Evolutionary conservation across 2,329 filamentous ascomycete species (phyloP), one percentile per base, ranked within the genome.

Genomic region (Microdochium paspali): DNA sequence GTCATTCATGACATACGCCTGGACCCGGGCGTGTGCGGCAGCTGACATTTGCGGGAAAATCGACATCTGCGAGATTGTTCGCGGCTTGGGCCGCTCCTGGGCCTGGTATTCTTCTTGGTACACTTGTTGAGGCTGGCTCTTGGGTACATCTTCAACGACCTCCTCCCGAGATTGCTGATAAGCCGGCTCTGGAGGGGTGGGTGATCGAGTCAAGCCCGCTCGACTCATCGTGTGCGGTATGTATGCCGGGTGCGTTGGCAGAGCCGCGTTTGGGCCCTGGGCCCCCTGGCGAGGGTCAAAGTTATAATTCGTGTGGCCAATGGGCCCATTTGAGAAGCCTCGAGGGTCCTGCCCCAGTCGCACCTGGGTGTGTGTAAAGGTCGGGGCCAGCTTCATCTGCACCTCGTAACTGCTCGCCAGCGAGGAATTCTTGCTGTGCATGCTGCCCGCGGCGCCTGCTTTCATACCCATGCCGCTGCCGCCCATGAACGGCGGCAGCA

Each of bases 351-450:
- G 58, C 35, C 68, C 68, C 3, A 68, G 47, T 44, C 54, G 52
- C 49, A 69, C 65, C 5, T 71, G 65, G 7, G 61, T 64, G 25
- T 65, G 67, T 35, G 59, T 62, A 6, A 40, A 40, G 9, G 52
- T 49, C 45, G 58, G 57, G 6, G 46, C 20, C 13, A 47, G 49
- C 23, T 63, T 57, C 0, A 59, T 49, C 1, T 58, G 55, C 13
- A 61, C 59, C 32, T 60, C 59, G 40, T 59, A 61, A 21, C 59
- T 56, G 24, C 45, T 53, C 39, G 57, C 46, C n/a, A 48, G 28
- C 3, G 52, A 54, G 13, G 18, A 24, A 15, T 46, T 21, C 20
- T 53, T 53, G 15, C 47, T 53, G 10, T 54, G 49, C 20, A 42
- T 15, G 23, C 46, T 30, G 20, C 43, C 31, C 24, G 46, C 12